Percentiles rank a stretch among this genome's conserved stretches.
phyloP scores from a whole-genome alignment of 352 stramenopile species.

The Globisporangium cylindrosporum region DNA sequence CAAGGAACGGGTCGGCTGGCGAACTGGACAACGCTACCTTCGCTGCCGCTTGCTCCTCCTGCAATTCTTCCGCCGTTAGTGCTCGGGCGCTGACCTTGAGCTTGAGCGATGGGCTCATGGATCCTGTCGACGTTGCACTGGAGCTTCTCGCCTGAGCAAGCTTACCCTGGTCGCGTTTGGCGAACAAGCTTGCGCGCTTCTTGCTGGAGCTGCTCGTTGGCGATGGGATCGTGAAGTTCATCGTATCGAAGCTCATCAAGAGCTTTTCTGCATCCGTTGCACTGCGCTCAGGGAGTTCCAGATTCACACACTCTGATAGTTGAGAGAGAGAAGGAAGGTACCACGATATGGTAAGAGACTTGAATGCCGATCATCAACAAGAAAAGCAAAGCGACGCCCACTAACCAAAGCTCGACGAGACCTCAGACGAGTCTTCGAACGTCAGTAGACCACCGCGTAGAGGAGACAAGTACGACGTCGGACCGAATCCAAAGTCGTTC shows the following conservation, averaged over 20 bases:
- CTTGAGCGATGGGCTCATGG: conserved; percentile 32
- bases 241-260: conserved; percentile 88
- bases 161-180: conserved; percentile 21
- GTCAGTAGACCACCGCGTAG: conserved; percentile 38
- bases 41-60: conserved; percentile 27
- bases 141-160: conserved; percentile 8
- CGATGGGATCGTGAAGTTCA: conserved; percentile 80
- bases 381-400: conserved; percentile 42
- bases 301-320: conserved; percentile 37
- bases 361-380: conserved; percentile 26
- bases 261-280: conserved; percentile 73
- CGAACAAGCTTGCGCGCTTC: conserved; percentile 41
- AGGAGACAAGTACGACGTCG: conserved; percentile 47
- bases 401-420: conserved; percentile 76
- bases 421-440: conserved; percentile 32
- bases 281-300: conserved; percentile 33
- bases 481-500: conserved; percentile 68
- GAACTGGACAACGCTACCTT: conserved; percentile 28
- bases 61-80: conserved; percentile 30
- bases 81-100: conserved; percentile 27
- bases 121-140: conserved; percentile 19
- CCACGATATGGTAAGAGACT: conserved; percentile 21
- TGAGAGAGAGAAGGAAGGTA: conserved; percentile 31
- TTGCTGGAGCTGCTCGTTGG: conserved; percentile 59
- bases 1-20: conserved; percentile 36